These are phyloP conservation scores for Neohortaea acidophila DNA, from an alignment of 495 filamentous ascomycete genomes.

Conservation along the genomic window DNA sequence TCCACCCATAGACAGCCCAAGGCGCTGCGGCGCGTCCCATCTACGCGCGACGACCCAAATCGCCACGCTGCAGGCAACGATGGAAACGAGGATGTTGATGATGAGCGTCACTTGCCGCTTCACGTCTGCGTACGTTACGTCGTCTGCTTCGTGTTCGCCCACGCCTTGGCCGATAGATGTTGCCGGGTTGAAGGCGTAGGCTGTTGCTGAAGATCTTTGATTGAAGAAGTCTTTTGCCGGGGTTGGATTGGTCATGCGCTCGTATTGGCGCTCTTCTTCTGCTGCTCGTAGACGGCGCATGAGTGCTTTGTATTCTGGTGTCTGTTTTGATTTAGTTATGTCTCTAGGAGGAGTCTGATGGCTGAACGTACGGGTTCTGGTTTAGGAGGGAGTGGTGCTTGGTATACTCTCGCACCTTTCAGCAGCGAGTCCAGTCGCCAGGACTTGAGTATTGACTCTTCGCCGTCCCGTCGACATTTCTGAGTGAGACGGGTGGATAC, in stretches of 20 bases:
- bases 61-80: slow-evolving; percentile 51
- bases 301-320: slow-evolving; percentile 69
- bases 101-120: slow-evolving; percentile 61
- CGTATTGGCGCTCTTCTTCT: slow-evolving; percentile 65
- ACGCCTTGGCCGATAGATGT: slow-evolving; percentile 17
- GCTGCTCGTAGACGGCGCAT: slow-evolving; percentile 74
- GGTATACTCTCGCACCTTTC: slow-evolving; percentile 55
- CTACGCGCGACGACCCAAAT: slow-evolving; percentile 57
- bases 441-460: slow-evolving; percentile 3
- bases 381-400: slow-evolving; percentile 62
- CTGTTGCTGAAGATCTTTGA: slow-evolving; percentile 39
- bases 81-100: slow-evolving; percentile 57
- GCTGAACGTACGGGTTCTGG: slow-evolving; percentile 52
- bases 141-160: slow-evolving; percentile 23
- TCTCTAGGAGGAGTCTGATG: slow-evolving; percentile 1
- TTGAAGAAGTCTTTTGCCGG: slow-evolving; percentile 40
- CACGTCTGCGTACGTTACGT: slow-evolving; percentile 40
- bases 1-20: slow-evolving; percentile 55
- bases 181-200: slow-evolving; percentile 22
- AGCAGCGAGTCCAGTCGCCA: slow-evolving; percentile 49
- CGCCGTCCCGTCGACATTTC: slow-evolving; percentile 10
- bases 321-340: slow-evolving; percentile 34
- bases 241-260: slow-evolving; percentile 51
- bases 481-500: slow-evolving; percentile 42
- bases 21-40: slow-evolving; percentile 53